Base-by-base conservation (phyloP, 176 grass and related monocot species). In the Oryza longistaminata region DNA sequence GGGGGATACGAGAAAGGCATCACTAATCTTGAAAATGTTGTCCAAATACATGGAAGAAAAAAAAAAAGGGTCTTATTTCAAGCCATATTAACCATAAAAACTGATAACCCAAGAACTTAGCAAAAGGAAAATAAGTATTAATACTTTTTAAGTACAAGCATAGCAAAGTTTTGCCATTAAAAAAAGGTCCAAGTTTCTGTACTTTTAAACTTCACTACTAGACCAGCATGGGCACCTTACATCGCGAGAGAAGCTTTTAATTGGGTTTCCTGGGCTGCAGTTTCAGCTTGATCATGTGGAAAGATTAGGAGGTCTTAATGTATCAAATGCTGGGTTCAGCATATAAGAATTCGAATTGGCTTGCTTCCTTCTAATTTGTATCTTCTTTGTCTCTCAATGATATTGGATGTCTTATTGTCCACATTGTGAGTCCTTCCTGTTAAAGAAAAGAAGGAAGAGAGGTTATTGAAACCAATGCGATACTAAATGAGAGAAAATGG, bases 321-420 rank as follows among this genome's bases (percentile, higher is more conserved):
- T 25, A 44, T 89, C 53, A 26, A 48, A 39, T 35, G 73, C 17
- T 49, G n/a, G 88, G 50, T n/a, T 67, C 5, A 71, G 61, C 43
- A 72, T 43, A 42, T 75, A 39, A 7, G 73, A 72, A 85, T 31
- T 88, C 22, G 73, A 81, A 86, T 16, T 31, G 15, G 37, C 27
- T 29, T 72, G 17, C 74, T 87, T 94, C 66, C 89, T 91, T 67
- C 87, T 85, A 71, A 91, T 89, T 62, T 90, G 89, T 58, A 94
- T 83, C 82, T 94, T 91, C 87, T 89, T 89, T 89, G 87, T 91
- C 87, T 91, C 92, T 89, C 81, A 5, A 91, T 89, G 12, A 91
- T 89, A 19, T 81, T 88, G 16, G 86, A 70, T 65, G 92, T 87
- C 75, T 88, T 90, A 65, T 94, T 80, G 71, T 91, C 84, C 7